A percentile compares a stretch with the other conserved stretches of the same genome.
These are phyloP conservation scores for Coleophoma cylindrospora DNA, from an alignment of 2,329 filamentous ascomycete species.

Conservation along the genomic window DNA sequence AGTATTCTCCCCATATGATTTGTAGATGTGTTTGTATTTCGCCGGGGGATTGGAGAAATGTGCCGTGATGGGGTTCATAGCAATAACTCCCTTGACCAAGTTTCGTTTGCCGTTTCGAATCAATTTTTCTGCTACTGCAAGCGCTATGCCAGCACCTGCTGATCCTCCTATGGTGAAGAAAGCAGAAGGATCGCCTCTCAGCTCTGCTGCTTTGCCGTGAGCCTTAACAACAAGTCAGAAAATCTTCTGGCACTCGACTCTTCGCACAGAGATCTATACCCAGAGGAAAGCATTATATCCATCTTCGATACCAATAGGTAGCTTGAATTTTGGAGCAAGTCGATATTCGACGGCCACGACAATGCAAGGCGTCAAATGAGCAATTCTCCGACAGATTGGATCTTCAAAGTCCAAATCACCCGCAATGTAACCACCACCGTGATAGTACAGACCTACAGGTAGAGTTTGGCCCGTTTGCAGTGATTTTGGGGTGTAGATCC, in stretches of 20 bases:
- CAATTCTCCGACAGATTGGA: constrained; percentile 25
- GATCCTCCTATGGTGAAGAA: constrained; percentile 17
- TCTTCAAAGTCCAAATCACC: constrained; percentile 31
- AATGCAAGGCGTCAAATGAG: constrained; percentile 23
- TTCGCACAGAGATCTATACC: constrained; percentile 4
- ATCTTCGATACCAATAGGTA: constrained; percentile 26
- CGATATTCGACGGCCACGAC: constrained; percentile 30
- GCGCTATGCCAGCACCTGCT: constrained; percentile 18
- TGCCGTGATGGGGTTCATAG: constrained; percentile 15
- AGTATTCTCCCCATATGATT: constrained; percentile 12
- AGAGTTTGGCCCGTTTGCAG: constrained; percentile 12
- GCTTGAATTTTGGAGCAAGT: constrained; percentile 13
- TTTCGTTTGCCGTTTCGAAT: constrained; percentile 8
- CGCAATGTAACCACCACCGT: constrained; percentile 30
- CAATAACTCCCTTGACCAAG: constrained; percentile 15
- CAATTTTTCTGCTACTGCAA: constrained; percentile 15
- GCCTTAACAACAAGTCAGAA: constrained; percentile 7
- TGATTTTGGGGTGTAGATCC: constrained; percentile 17
- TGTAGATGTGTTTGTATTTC: constrained; percentile 12
- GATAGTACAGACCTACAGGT: constrained; percentile 28
- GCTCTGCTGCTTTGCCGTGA: constrained; percentile 5
- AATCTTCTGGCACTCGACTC: not conserved
- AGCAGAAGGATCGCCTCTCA: constrained; percentile 6
- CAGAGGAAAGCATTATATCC: constrained; percentile 14
- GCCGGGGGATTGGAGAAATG: constrained; percentile 15